Conservation (phyloP, 306 rosid genomes). For the Ormosia emarginata region DNA sequence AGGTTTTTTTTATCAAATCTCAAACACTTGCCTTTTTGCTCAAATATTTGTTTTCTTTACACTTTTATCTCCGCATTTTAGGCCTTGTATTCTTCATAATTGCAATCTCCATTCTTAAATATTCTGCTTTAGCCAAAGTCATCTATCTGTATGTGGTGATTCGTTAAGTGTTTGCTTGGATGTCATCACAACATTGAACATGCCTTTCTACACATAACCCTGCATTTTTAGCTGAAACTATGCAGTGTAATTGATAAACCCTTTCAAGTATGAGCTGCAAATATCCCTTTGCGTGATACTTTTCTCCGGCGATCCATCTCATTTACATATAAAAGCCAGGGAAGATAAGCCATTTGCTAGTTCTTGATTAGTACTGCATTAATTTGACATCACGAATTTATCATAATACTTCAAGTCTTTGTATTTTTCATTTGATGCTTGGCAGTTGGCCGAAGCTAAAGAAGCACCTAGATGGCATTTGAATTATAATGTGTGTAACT, state of each 20-base stretch:
- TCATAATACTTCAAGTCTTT: neutral
- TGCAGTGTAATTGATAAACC: neutral
- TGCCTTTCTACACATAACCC: neutral
- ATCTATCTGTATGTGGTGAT: neutral
- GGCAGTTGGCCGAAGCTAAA: neutral
- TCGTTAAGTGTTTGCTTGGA: neutral
- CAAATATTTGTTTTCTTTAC: neutral
- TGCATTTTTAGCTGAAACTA: neutral
- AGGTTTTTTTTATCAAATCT: slow-evolving; percentile 43
- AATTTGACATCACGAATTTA: neutral
- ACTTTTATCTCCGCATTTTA: too few species aligned
- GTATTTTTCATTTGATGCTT: neutral
- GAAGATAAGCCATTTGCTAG: neutral
- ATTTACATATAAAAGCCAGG: neutral
- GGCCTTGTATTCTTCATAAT: neutral
- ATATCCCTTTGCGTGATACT: neutral
- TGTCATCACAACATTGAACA: neutral
- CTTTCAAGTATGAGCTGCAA: neutral
- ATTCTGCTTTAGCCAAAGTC: neutral
- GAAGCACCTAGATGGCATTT: neutral
- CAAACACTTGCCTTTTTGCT: neutral
- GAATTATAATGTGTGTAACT: neutral
- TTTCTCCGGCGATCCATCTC: neutral
- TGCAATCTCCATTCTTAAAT: neutral
- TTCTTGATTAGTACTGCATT: neutral